Evolutionary conservation across 2,329 filamentous ascomycete species (phyloP), one percentile per base, ranked within the genome.

Genomic region (Penicillium italicum): DNA sequence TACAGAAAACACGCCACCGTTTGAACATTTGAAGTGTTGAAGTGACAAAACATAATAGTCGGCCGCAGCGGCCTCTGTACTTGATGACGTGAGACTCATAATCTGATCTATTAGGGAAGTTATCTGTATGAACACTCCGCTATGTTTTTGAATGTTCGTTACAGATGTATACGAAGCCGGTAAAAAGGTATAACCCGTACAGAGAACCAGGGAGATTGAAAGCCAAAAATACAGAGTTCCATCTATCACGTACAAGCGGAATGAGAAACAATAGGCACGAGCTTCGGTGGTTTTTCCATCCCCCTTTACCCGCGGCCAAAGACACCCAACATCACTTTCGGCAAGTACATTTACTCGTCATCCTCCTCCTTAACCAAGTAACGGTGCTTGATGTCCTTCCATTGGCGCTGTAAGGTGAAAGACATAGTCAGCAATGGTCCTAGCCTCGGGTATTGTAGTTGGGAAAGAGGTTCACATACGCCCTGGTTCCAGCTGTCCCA

Each of bases 381-480:
- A 78, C 84, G 87, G 76, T 87, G 80, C 80, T 95, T 93, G 81
- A 99, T 97, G 76, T 99, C 94, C 85, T 97, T 97, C 94, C 94
- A 97, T 95, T 97, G 93, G 72, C 93, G 91, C 93, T 97, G 72
- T 67, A 56, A 11, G 16, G 37, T 43, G 49, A 48, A 22, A 53
- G 9, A 52, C 28, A 34, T 20, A 22, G 60, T 66, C 55, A 66
- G 62, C 40, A n/a, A 57, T 24, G 47, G 41, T 57, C 16, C 50
- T 49, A 42, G 31, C 18, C 50, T 31, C 53, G 59, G 51, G 28
- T 43, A 49, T 55, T 48, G 49, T 33, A 30, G 48, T 22, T 33
- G 30, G 44, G 53, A 54, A 20, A 30, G 47, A 40, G 44, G 50
- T 50, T 34, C 37, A 87, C 90, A 72, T 90, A 97, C 93, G 70